phyloP scores from a whole-genome alignment of 1,139 yeast species.

The Fermentozyma sake region DNA sequence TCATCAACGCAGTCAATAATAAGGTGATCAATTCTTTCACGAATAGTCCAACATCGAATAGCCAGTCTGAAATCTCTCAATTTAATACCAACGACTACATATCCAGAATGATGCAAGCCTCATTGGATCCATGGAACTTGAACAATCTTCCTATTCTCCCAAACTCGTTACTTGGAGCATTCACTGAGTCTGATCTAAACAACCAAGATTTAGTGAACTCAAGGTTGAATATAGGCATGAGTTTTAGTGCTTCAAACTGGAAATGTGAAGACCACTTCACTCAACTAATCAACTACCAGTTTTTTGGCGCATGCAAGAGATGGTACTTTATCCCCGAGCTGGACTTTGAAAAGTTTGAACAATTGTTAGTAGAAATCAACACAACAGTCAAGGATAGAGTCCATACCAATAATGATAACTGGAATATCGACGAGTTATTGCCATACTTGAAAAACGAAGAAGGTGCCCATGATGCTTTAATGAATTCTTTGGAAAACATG shows the following conservation, averaged over 20 bases:
- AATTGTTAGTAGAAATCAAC: slow-evolving; percentile 23
- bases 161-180: slow-evolving; percentile 45
- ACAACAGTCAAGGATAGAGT: slow-evolving; percentile 13
- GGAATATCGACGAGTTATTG: slow-evolving; percentile 17
- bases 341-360: slow-evolving; percentile 60
- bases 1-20: slow-evolving; percentile 8
- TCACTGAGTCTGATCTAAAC: slow-evolving; percentile 36
- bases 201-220: slow-evolving; percentile 33
- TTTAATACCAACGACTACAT: slow-evolving; percentile 21
- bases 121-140: slow-evolving; percentile 64
- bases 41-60: slow-evolving; percentile 1
- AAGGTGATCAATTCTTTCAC: slow-evolving; percentile 5
- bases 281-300: slow-evolving; percentile 62
- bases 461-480: slow-evolving; percentile 18
- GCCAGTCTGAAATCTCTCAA: slow-evolving; percentile 14
- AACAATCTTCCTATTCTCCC: slow-evolving; percentile 59
- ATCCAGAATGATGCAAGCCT: slow-evolving; percentile 16
- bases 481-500: slow-evolving; percentile 28
- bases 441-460: slow-evolving; percentile 14
- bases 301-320: slow-evolving; percentile 63
- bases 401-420: slow-evolving; percentile 20
- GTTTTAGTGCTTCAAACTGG: slow-evolving; percentile 73
- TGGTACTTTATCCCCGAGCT: slow-evolving; percentile 82
- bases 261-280: slow-evolving; percentile 71
- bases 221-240: slow-evolving; percentile 48